phyloP scores from a whole-genome alignment of 2,329 filamentous ascomycete species.

The Fonsecaea nubica region DNA sequence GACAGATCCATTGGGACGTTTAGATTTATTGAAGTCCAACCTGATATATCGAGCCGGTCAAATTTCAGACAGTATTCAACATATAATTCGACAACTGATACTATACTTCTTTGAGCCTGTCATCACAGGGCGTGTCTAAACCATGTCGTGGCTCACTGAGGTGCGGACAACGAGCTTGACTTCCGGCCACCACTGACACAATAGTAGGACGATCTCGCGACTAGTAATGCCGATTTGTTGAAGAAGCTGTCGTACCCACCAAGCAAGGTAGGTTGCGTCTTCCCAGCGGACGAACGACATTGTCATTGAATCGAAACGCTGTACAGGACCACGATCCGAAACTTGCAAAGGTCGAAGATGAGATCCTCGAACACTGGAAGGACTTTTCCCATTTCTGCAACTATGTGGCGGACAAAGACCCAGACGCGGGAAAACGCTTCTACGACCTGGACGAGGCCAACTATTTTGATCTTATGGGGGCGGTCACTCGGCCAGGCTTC shows the following conservation, averaged over 20 bases:
- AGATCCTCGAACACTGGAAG: conserved; percentile 11
- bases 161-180: background rate
- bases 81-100: conserved; percentile 2
- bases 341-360: conserved; percentile 10
- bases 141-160: conserved; percentile 3
- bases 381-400: conserved; percentile 6
- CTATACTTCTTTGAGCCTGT: conserved; percentile 1
- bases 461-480: conserved; percentile 16
- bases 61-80: background rate
- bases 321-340: conserved; percentile 8
- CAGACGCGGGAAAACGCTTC: conserved; percentile 1
- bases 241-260: conserved; percentile 2
- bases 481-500: background rate
- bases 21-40: conserved; percentile 6
- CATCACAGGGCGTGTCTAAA: background rate
- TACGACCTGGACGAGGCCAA: conserved; percentile 12
- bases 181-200: background rate
- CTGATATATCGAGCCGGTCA: conserved; percentile 4
- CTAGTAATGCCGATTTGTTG: background rate
- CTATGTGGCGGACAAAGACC: conserved; percentile 10
- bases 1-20: background rate
- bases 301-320: background rate
- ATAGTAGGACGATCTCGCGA: background rate
- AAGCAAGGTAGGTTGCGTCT: conserved; percentile 7
- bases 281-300: conserved; percentile 7